Base-by-base conservation (phyloP, 2,329 filamentous ascomycete species). In the Gaeumannomyces sp. region DNA sequence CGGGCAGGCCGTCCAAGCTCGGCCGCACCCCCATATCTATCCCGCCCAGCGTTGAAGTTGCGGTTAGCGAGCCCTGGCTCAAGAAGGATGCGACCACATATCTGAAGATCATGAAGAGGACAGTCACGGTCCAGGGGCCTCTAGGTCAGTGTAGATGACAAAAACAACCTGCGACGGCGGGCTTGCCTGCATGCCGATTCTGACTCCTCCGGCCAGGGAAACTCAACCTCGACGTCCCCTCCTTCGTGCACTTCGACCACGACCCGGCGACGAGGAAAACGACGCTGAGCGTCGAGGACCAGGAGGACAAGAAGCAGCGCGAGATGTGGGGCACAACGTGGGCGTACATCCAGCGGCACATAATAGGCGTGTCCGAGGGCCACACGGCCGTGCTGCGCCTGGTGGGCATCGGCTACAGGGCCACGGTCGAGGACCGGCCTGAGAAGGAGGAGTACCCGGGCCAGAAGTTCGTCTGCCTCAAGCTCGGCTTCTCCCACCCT, bases 251-350 rank as follows among this genome's bases (percentile, higher is more conserved):
- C 50, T 81, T 98, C 67, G 80, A 86, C 65, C 85, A 90, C 69
- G 89, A 96, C 73, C 75, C 80, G 27, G 82, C 82, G 62, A 78
- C 82, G 33, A 81, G 84, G 69, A 90, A 88, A 72, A 86, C 89
- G 14, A 82, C 82, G 38, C 79, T 99, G 69, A 86, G 81, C 64
- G 86, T 99, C 14, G 77, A 88, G 72, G 85, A 98, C 76, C 77
- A 81, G 25, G 79, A 86, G 25, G 76, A 86, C 64, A 89, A 88
- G 78, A 82, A 91, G 68, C 94, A 98, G 78, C 89, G 89, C 74
- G 91, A 91, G 76, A 98, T 98, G 93, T 98, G 95, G 95, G 95
- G 93, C 68, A 98, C 94, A 7, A 90, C 88, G 59, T 93, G 95
- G 79, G 89, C 93, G 45, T 94, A 96, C 74, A 83, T 99, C 64